Percentiles rank a stretch among this genome's conserved stretches.
phyloP scores from a whole-genome alignment of 164 flowering plant species.

The Nymphaea thermarum region DNA sequence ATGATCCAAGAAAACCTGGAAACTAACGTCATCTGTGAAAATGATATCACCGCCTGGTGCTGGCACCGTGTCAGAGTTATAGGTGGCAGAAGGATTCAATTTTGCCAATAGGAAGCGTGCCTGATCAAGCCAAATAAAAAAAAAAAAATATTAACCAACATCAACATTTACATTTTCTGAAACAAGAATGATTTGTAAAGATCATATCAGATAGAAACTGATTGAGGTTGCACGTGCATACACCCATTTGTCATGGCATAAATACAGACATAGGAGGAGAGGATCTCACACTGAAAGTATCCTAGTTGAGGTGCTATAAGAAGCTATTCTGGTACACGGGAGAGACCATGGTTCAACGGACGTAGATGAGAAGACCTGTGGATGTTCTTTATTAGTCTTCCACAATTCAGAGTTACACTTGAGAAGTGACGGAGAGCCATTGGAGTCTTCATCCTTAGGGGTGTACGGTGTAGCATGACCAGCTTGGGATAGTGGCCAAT shows the following conservation, averaged over 20 bases:
- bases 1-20: constrained; percentile 90
- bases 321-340: not conserved
- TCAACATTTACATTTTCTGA: not conserved
- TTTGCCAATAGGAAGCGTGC: constrained; percentile 91
- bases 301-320: no score
- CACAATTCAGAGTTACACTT: no score
- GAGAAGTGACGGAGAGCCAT: no score
- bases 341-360: not conserved
- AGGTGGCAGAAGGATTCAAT: constrained; percentile 92
- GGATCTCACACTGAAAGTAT: no score
- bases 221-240: not conserved
- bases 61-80: constrained; percentile 49
- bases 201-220: not conserved
- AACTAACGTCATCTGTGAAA: constrained; percentile 91
- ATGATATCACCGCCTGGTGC: constrained; percentile 62
- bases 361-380: not conserved
- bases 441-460: no score
- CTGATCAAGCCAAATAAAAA: constrained; percentile 18
- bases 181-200: not conserved
- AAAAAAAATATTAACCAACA: not conserved
- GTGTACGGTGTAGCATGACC: no score
- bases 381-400: no score
- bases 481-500: no score
- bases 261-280: no score
- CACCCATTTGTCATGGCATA: not conserved